These are phyloP conservation scores for Jatropha multifida DNA, from an alignment of 441 rosid genomes.

Conservation along the genomic window DNA sequence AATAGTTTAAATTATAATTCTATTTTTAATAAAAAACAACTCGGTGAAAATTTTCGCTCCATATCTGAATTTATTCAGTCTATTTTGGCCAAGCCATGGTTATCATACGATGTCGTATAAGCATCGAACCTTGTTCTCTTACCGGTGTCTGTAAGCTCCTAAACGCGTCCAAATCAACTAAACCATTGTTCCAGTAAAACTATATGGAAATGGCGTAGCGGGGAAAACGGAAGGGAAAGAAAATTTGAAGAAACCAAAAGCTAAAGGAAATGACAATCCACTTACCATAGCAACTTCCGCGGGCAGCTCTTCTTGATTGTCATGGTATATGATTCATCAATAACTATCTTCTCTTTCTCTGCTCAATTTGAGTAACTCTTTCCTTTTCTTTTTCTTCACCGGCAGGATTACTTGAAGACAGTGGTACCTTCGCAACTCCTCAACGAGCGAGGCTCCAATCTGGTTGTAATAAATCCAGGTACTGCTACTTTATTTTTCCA, in stretches of 20 bases:
- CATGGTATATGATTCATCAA: neutral
- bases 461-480: slow-evolving; percentile 87
- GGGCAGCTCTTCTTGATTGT: neutral
- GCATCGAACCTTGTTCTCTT: no score
- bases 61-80: no score
- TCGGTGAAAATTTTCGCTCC: no score
- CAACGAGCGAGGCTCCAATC: slow-evolving; percentile 76
- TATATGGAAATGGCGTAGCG: no score
- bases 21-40: no score
- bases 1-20: no score
- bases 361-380: neutral
- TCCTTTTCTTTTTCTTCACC: neutral
- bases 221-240: no score
- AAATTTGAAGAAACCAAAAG: neutral
- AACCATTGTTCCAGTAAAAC: no score
- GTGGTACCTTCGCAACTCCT: slow-evolving; percentile 87
- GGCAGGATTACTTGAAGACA: slow-evolving; percentile 88
- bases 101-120: neutral
- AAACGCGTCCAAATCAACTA: no score
- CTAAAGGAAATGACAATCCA: neutral
- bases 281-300: neutral
- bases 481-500: neutral
- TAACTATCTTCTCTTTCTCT: neutral
- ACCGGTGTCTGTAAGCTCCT: no score
- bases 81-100: no score